phyloP scores from a whole-genome alignment of 2,329 filamentous ascomycete species.

The Fusarium compactum region DNA sequence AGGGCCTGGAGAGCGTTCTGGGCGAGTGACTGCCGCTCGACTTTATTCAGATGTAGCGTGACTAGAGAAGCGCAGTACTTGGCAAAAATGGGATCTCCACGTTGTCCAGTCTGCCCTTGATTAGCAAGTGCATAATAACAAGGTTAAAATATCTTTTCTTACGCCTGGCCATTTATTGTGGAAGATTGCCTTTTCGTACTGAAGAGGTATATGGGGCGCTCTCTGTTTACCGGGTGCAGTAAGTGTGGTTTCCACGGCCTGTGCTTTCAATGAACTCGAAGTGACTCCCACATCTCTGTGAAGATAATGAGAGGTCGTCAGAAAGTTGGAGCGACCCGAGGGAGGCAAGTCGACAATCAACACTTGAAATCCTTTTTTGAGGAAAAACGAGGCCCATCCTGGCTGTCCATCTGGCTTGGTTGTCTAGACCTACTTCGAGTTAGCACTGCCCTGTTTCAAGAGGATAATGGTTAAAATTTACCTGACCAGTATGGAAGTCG shows the following conservation, averaged over 20 bases:
- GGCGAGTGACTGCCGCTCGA: conserved; percentile 49
- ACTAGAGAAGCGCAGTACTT: conserved; percentile 60
- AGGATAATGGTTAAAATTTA: conserved; percentile 12
- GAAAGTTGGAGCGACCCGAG: conserved; percentile 53
- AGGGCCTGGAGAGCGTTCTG: conserved; percentile 56
- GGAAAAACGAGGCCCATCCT: conserved; percentile 61
- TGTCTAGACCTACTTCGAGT: conserved; percentile 52
- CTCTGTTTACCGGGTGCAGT: conserved; percentile 48
- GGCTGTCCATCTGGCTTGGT: conserved; percentile 60
- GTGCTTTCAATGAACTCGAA: conserved; percentile 35
- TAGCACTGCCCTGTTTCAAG: rapidly evolving
- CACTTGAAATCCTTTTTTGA: conserved; percentile 56
- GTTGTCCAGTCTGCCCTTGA: conserved; percentile 47
- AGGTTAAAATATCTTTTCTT: background rate
- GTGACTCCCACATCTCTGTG: conserved; percentile 36
- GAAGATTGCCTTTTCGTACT: conserved; percentile 43
- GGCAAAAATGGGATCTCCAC: conserved; percentile 62
- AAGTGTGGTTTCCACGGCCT: conserved; percentile 48
- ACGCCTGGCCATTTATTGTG: conserved; percentile 58
- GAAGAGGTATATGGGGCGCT: conserved; percentile 20
- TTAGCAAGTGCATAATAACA: background rate
- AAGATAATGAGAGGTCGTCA: conserved; percentile 36
- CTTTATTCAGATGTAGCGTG: conserved; percentile 48
- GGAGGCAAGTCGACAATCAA: conserved; percentile 59
- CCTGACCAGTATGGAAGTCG: conserved; percentile 53